Evolutionary conservation across 1,139 yeast species (phyloP).

Genomic region (Debaryomyces nepalensis): DNA sequence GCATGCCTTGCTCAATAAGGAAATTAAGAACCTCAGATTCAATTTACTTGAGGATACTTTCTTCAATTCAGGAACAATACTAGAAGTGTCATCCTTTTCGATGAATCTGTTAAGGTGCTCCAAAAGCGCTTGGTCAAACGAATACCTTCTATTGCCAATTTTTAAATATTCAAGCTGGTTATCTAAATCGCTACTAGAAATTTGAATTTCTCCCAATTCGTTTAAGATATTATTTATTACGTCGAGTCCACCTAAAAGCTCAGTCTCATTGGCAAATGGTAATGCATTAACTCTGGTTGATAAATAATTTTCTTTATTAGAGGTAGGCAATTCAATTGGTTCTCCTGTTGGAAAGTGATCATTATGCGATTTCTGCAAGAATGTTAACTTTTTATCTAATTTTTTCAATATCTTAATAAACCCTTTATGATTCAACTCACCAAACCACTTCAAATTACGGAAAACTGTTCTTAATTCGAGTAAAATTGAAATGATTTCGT

Average conservation of each 20-base stretch:
- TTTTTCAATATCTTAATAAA: constrained; percentile 88
- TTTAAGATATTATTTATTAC: constrained; percentile 59
- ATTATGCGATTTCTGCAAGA: constrained; percentile 25
- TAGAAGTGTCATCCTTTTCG: constrained; percentile 48
- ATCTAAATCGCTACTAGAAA: constrained; percentile 7
- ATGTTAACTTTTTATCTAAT: constrained; percentile 75
- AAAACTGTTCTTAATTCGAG: constrained; percentile 78
- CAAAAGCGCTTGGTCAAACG: constrained; percentile 37
- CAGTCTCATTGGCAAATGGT: constrained; percentile 76
- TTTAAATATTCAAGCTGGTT: constrained; percentile 18
- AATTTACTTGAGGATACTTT: constrained; percentile 28
- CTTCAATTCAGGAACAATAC: constrained; percentile 44
- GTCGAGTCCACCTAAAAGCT: constrained; percentile 57
- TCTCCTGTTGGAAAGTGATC: constrained; percentile 18
- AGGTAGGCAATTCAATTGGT: constrained; percentile 49
- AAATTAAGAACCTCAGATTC: constrained; percentile 49
- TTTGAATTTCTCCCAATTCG: constrained; percentile 26
- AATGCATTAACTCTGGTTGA: constrained; percentile 72
- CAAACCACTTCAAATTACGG: constrained; percentile 89
- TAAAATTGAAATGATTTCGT: constrained; percentile 75
- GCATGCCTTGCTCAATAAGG: constrained; percentile 69
- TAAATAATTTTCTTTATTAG: constrained; percentile 69
- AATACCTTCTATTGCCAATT: constrained; percentile 21
- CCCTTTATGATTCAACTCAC: constrained; percentile 90
- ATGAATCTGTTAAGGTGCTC: constrained; percentile 38